Conservation (phyloP, 2,329 filamentous ascomycete species). For the Colletotrichum lupini region DNA sequence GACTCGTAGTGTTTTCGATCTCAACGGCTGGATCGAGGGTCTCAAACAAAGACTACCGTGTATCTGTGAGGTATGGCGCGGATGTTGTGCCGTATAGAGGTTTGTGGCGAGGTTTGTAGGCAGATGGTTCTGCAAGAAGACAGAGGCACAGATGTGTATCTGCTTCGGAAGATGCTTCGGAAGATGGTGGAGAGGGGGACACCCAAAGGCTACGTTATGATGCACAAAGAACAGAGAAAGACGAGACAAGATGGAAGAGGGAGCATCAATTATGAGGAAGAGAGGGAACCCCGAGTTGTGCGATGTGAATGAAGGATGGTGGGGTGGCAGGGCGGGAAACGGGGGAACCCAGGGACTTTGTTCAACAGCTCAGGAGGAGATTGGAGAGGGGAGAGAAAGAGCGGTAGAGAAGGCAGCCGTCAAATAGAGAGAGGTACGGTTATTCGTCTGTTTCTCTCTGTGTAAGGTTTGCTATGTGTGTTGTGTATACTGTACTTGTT, state of each 20-base stretch:
- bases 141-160: neutral
- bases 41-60: neutral
- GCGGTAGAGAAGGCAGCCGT: neutral
- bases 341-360: neutral
- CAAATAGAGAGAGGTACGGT: neutral
- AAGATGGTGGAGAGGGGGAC: no score
- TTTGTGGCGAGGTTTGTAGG: neutral
- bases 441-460: neutral
- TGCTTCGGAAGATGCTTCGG: neutral
- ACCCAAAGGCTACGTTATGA: neutral
- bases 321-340: constrained; percentile 9
- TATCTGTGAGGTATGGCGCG: neutral
- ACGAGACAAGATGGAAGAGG: neutral
- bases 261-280: constrained; percentile 7
- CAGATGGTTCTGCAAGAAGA: neutral
- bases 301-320: neutral
- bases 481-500: neutral
- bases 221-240: neutral
- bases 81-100: neutral
- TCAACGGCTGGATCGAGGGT: neutral
- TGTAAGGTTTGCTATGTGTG: neutral
- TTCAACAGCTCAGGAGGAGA: neutral
- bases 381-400: neutral
- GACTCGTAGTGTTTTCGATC: neutral
- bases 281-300: constrained; percentile 15